Conservation (phyloP, 768 basidiomycete species). For the Rhodotorula toruloides region DNA sequence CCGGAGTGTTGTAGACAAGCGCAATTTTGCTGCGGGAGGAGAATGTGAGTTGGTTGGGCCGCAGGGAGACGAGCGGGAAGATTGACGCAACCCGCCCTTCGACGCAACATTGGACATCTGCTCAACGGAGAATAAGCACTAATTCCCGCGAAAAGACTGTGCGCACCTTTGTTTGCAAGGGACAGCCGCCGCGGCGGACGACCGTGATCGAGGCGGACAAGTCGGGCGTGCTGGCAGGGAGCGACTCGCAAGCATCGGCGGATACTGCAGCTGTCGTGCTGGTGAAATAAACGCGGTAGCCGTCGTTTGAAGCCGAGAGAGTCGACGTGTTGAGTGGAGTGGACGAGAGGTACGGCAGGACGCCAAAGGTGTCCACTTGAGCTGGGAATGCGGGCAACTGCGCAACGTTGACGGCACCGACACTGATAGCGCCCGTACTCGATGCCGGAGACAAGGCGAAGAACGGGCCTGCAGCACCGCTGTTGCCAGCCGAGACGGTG, state of each 20-base stretch:
- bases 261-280: slow-evolving; percentile 56
- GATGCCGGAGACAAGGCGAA: slow-evolving; percentile 58
- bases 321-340: slow-evolving; percentile 54
- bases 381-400: slow-evolving; percentile 57
- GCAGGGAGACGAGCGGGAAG: no score
- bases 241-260: slow-evolving; percentile 59
- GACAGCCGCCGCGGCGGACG: slow-evolving; percentile 59
- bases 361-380: slow-evolving; percentile 52
- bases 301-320: slow-evolving; percentile 53
- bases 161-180: slow-evolving; percentile 57
- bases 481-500: slow-evolving; percentile 58
- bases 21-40: slow-evolving; percentile 46
- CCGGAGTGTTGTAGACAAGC: slow-evolving; percentile 34
- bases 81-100: no score
- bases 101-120: no score
- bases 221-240: slow-evolving; percentile 56
- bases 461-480: slow-evolving; percentile 59
- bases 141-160: slow-evolving; percentile 48
- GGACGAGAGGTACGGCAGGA: slow-evolving; percentile 57
- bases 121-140: slow-evolving; percentile 40
- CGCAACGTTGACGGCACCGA: slow-evolving; percentile 49
- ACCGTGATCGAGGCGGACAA: slow-evolving; percentile 56
- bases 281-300: slow-evolving; percentile 57
- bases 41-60: no score
- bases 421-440: slow-evolving; percentile 45